Evolutionary conservation across 306 rosid genomes (phyloP).

Genomic region (Alnus glutinosa): DNA sequence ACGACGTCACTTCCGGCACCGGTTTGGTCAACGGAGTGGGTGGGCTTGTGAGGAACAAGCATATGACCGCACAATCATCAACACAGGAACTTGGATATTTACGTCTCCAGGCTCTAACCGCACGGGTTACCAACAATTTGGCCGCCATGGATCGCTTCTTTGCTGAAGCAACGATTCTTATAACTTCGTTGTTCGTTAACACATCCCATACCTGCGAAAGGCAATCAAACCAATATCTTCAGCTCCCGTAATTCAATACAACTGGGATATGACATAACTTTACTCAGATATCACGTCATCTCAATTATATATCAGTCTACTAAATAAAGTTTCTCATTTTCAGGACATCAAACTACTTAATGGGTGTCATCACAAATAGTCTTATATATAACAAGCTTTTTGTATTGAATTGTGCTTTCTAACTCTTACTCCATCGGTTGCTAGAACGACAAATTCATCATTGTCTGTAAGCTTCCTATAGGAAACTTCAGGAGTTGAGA

Average conservation of each 20-base stretch:
- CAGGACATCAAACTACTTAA: no score
- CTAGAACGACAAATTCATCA: constrained; percentile 81
- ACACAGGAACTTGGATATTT: constrained; percentile 59
- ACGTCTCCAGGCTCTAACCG: constrained; percentile 62
- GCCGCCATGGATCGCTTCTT: constrained; percentile 67
- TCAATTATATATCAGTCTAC: no score
- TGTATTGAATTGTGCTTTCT: background rate
- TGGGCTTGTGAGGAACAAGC: constrained; percentile 60
- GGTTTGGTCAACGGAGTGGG: constrained; percentile 27
- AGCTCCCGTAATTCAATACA: background rate
- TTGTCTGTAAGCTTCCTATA: constrained; percentile 56
- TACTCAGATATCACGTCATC: no score
- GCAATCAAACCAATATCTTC: background rate
- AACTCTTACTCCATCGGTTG: constrained; percentile 81
- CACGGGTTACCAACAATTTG: constrained; percentile 56
- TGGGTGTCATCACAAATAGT: no score
- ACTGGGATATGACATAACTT: no score
- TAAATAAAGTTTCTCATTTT: no score
- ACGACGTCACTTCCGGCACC: background rate
- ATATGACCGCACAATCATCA: constrained; percentile 76
- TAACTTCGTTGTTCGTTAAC: constrained; percentile 66
- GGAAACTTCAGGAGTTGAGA: constrained; percentile 65
- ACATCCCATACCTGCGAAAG: constrained; percentile 87
- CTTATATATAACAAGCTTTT: no score
- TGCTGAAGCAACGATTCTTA: constrained; percentile 72